A percentile compares a stretch with the other conserved stretches of the same genome.
Evolutionary conservation across 2,329 filamentous ascomycete genomes (phyloP).

Genomic region (Penicillium sp.): DNA sequence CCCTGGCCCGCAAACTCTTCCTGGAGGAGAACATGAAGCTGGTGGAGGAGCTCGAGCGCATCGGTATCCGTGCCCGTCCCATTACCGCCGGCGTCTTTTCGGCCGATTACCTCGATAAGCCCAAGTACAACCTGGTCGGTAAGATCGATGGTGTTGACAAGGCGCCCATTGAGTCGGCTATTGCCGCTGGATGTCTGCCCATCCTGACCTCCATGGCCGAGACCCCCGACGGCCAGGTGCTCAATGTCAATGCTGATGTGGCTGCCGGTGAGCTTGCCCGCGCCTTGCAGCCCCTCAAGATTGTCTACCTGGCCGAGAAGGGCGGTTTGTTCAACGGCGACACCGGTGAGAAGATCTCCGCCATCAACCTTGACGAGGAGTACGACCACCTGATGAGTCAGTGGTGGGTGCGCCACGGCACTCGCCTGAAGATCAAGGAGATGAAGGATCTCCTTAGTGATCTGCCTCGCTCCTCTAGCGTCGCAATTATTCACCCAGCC

Average conservation of each 20-base stretch:
- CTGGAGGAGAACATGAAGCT: constrained; percentile 93
- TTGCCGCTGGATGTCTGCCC: constrained; percentile 85
- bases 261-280: constrained; percentile 90
- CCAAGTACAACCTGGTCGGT: constrained; percentile 92
- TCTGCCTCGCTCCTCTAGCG: constrained; percentile 85
- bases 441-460: constrained; percentile 90
- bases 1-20: constrained; percentile 87
- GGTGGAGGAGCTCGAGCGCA: constrained; percentile 81
- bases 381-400: constrained; percentile 90
- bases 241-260: constrained; percentile 98
- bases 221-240: constrained; percentile 81
- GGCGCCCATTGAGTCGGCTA: constrained; percentile 83
- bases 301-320: constrained; percentile 98
- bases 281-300: constrained; percentile 87
- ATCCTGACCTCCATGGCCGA: constrained; percentile 97
- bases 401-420: constrained; percentile 93
- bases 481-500: constrained; percentile 95
- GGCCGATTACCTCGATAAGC: constrained; percentile 92
- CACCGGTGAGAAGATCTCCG: constrained; percentile 90
- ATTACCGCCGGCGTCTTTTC: constrained; percentile 87
- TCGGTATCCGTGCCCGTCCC: constrained; percentile 83
- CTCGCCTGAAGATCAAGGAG: constrained; percentile 93
- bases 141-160: constrained; percentile 94
- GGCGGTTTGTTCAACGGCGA: constrained; percentile 92
- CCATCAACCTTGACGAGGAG: constrained; percentile 96